A percentile compares a stretch with the other conserved stretches of the same genome.
Conservation (phyloP, 345 rosid genomes). For the Brassica rapa region DNA sequence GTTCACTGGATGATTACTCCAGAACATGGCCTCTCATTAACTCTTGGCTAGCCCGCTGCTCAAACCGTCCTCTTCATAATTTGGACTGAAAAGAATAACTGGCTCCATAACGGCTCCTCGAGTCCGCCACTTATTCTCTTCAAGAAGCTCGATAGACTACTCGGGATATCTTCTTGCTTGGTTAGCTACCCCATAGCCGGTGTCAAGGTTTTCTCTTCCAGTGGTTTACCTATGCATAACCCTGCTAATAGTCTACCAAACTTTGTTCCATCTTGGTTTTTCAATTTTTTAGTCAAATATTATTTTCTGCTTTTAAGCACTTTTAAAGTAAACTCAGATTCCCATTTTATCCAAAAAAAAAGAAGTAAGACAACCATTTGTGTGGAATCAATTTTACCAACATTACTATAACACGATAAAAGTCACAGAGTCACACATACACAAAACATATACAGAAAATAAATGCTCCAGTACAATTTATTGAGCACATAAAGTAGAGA, state of each 20-base stretch:
- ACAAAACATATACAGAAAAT: not conserved
- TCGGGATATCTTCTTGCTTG: not conserved
- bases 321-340: not conserved
- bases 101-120: no score
- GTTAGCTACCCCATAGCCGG: not conserved
- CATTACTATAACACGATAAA: not conserved
- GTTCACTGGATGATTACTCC: no score
- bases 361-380: not conserved
- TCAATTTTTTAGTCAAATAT: not conserved
- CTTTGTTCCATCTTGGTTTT: not conserved
- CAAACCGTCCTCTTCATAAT: no score
- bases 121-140: not conserved
- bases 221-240: not conserved
- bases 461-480: not conserved
- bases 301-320: not conserved
- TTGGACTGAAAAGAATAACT: no score
- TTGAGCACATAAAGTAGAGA: not conserved
- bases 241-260: not conserved
- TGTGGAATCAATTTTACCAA: not conserved
- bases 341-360: not conserved
- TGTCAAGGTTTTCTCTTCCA: not conserved
- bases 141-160: not conserved
- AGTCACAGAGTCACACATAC: not conserved
- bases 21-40: no score
- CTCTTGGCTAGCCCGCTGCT: no score